Evolutionary conservation across 1,284 basidiomycete genomes (phyloP).

Genomic region (Ceratobasidium sp.): DNA sequence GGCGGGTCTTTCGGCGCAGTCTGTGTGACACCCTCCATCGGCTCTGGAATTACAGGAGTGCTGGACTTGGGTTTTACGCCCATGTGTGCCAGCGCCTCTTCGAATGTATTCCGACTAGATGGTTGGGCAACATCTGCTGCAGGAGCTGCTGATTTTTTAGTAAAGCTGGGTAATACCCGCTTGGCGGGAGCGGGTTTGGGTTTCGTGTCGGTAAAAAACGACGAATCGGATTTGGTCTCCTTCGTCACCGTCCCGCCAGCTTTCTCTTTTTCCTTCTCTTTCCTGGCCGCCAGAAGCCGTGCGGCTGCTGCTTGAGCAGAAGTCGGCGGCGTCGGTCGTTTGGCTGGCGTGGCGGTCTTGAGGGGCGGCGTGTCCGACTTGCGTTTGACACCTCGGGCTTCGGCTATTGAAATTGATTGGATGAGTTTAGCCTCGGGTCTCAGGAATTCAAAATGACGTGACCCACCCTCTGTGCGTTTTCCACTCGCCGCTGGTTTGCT

Average conservation of each 20-base stretch:
- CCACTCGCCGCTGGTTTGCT: conserved; percentile 55
- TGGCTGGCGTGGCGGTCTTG: conserved; percentile 68
- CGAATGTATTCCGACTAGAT: conserved; percentile 74
- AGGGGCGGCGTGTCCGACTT: conserved; percentile 55
- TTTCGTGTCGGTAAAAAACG: conserved; percentile 83
- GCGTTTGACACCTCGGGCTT: conserved; percentile 28
- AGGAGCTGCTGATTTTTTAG: conserved; percentile 58
- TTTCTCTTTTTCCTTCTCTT: conserved; percentile 50
- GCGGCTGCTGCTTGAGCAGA: conserved; percentile 1
- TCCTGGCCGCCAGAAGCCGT: not conserved
- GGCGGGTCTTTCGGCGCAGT: conserved; percentile 54
- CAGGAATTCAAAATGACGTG: conserved; percentile 56
- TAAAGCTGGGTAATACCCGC: conserved; percentile 72
- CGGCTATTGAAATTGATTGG: conserved; percentile 34
- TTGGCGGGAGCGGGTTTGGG: conserved; percentile 61
- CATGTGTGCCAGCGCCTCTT: conserved; percentile 79
- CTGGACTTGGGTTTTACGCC: conserved; percentile 61
- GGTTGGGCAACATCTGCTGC: conserved; percentile 68
- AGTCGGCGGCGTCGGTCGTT: conserved; percentile 21
- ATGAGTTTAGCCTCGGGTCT: conserved; percentile 23
- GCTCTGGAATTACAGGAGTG: conserved; percentile 48
- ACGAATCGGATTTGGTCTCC: conserved; percentile 80
- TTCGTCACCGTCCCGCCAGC: conserved; percentile 47
- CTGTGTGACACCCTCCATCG: conserved; percentile 43
- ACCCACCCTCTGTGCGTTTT: conserved; percentile 71